Base-by-base conservation (phyloP, 2,329 filamentous ascomycete genomes). In the Aureobasidium sp. region DNA sequence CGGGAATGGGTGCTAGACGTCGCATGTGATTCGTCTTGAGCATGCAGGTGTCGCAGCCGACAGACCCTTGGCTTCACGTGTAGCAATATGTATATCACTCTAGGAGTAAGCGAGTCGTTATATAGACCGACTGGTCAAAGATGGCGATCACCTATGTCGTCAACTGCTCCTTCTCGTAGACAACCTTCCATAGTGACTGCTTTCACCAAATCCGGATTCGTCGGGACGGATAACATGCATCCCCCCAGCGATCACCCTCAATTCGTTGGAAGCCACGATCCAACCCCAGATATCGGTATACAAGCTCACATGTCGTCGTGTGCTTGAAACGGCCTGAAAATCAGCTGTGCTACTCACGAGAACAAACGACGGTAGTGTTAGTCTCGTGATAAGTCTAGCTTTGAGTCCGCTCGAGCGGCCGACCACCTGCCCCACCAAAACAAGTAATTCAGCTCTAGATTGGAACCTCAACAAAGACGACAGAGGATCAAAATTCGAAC, bases 301-400 rank as follows among this genome's bases (percentile, higher is more conserved):
- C 47, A 44, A 17, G 56, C 42, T 59, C 56, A 61, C 57, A 61
- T 52, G 46, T 36, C 47, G 20, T 47, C 47, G 20, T 47, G 55
- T 13, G n/a, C 27, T 34, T 20, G 2, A 44, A 61, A 61, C 57
- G 57, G 57, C 17, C 29, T 36, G 32, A 34, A 37, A 42, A 51
- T 61, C 57, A 61, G 57, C 36, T 51, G 57, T 61, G 57, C 47
- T 51, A 37, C 57, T 27, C 57, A 61, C 37, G 57, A 52, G 57
- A 15, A 52, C 46, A 52, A 36, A 37, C 37, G 27, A 34, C 29
- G 20, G 23, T 47, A 61, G 34, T 36, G 10, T 26, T 37, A 12
- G 39, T 44, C 57, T 61, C 37, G 57, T 52, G 57, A 61, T 52
- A 47, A 34, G 7, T 27, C 36, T 52, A 61, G 39, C 37, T 61